Evolutionary conservation across 2,329 filamentous ascomycete species (phyloP), one percentile per base, ranked within the genome.

Genomic region (Orbilia brochopaga): DNA sequence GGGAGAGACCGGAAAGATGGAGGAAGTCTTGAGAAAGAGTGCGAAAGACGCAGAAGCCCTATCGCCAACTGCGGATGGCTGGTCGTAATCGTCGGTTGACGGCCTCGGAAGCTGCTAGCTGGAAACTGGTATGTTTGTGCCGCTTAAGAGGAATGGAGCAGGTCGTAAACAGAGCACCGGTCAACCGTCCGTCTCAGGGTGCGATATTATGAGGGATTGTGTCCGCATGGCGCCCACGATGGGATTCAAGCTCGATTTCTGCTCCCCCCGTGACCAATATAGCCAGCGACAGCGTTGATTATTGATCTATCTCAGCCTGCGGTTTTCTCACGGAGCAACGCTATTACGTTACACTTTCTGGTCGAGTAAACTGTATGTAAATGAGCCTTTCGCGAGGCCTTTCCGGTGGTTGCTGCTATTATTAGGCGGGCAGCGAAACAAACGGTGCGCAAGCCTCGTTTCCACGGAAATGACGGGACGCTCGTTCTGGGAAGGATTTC

Each of bases 391-490:
- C 27, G n/a, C 19, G 52, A 19, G 15, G 52, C 19, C 21, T 27
- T 35, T 40, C 40, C 7, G 32, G 8, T 23, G 21, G 19, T 19
- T 56, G 48, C 32, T 63, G 53, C 66, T 72, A 72, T 72, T 61
- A 51, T 72, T 72, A 72, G 59, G 44, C 50, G 50, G 48, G 56
- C 52, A 53, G 32, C 23, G 58, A 69, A 69, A 69, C 66, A 69
- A 69, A 62, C 42, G 37, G 10, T 54, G 48, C 59, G 48, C 46
- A 61, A 53, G 55, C 67, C 67, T 48, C 55, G 67, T 72, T 72
- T 63, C 67, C 67, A 72, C 67, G 67, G 67, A 61, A 72, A 70
- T 70, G 65, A 37, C 19, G 24, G 51, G 48, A 42, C 30, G 13
- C 56, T 40, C 21, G 42, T 32, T 56, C 42, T 21, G 63, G 63